Conservation (phyloP, 306 rosid species). For the Phaseolus lunatus region DNA sequence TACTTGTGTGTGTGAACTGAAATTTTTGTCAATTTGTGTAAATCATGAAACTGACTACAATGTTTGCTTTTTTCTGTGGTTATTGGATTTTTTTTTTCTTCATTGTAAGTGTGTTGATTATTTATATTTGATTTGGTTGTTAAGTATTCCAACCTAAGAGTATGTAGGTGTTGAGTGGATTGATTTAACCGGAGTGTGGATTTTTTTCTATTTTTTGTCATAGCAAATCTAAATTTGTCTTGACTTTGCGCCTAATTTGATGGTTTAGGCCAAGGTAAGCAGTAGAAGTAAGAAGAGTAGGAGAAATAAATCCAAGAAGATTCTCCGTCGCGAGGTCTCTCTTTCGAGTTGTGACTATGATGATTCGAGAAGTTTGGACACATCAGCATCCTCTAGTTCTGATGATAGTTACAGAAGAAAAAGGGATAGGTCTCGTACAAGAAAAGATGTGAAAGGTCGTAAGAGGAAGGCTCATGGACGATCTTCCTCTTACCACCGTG, state of each 20-base stretch:
- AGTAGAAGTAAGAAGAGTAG: conserved; percentile 59
- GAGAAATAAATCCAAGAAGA: conserved; percentile 74
- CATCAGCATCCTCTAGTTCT: conserved; percentile 58
- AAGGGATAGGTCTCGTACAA: conserved; percentile 56
- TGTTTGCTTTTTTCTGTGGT: background rate
- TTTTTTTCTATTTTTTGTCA: conserved; percentile 27
- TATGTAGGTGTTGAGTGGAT: conserved; percentile 24
- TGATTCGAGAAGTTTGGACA: conserved; percentile 56
- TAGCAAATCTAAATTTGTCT: conserved; percentile 18
- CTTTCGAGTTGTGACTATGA: conserved; percentile 55
- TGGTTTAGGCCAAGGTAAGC: conserved; percentile 59
- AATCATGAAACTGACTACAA: conserved; percentile 1
- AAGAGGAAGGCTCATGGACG: conserved; percentile 63
- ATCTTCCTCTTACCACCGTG: conserved; percentile 52
- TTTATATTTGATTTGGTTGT: conserved; percentile 28
- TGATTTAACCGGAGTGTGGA: background rate
- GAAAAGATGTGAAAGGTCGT: conserved; percentile 56
- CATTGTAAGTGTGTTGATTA: background rate
- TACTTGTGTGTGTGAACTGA: conserved; percentile 5
- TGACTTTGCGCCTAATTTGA: conserved; percentile 10
- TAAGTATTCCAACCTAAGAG: background rate
- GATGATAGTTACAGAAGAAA: conserved; percentile 59
- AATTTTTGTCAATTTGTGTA: background rate
- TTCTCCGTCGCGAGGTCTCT: conserved; percentile 56
- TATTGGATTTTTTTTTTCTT: background rate